Evolutionary conservation across 768 basidiomycete species (phyloP).

Genomic region (Boletus edulis): DNA sequence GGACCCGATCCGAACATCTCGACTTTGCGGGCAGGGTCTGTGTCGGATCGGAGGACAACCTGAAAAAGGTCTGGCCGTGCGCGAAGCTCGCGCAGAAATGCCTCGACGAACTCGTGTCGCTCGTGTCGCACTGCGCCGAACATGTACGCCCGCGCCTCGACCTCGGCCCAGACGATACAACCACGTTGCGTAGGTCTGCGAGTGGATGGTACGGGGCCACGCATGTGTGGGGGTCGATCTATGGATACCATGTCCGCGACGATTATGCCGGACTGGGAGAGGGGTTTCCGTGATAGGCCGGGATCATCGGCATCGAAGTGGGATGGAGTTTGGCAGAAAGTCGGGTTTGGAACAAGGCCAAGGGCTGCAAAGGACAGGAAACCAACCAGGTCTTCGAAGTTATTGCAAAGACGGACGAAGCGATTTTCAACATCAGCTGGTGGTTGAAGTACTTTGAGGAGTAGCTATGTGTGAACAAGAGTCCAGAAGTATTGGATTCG

Average conservation of each 20-base stretch:
- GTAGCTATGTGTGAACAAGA: background rate
- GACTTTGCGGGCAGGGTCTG: background rate
- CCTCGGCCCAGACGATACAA: background rate
- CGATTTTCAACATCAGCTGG: constrained; percentile 27
- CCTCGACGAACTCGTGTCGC: constrained; percentile 21
- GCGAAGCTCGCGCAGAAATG: constrained; percentile 30
- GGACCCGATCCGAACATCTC: constrained; percentile 23
- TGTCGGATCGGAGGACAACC: constrained; percentile 30
- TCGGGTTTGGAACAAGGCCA: constrained; percentile 15
- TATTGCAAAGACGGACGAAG: constrained; percentile 31
- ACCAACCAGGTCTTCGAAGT: constrained; percentile 29
- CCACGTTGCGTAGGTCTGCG: background rate
- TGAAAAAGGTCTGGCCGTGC: constrained; percentile 32
- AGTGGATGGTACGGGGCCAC: constrained; percentile 1
- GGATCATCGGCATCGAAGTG: background rate
- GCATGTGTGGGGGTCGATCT: too few species aligned
- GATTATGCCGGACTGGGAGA: constrained; percentile 20
- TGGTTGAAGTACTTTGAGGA: constrained; percentile 6
- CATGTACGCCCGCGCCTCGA: constrained; percentile 24
- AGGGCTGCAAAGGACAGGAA: constrained; percentile 28
- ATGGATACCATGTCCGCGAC: constrained; percentile 18
- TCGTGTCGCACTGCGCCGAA: constrained; percentile 34
- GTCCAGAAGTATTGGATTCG: too few species aligned
- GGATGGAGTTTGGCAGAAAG: constrained; percentile 10
- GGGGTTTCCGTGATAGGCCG: constrained; percentile 13